Base-by-base conservation (phyloP, 2,329 filamentous ascomycete species). In the Penicillium decumbens region DNA sequence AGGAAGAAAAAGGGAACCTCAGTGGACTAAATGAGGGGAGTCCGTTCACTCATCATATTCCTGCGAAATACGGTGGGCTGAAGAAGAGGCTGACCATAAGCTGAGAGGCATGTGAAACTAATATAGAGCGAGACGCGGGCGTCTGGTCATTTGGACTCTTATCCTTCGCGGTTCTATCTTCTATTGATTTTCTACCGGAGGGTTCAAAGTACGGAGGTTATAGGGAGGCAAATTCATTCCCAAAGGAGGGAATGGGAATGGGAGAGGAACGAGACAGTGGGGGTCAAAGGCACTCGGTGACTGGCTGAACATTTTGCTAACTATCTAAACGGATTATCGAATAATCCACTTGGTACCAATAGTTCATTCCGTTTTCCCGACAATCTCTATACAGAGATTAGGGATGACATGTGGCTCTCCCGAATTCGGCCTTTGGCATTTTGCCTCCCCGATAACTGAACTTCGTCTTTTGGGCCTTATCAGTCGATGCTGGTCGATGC, bases 31-130 rank as follows among this genome's bases (percentile, higher is more conserved):
- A 27, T 3, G 13, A 15, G 12, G 23, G 20, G 43, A 23, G 15
- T 18, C 12, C 39, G 13, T 41, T 46, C 28, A 37, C 39, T 38
- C 38, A 33, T 33, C 37, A n/a, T 6, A 35, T n/a, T 40, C 15
- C 18, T 35, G 32, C 18, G n/a, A 9, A n/a, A 35, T 6, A 35
- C 2, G 32, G 15, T 20, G 44, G 29, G 37, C 44, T 46, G 39
- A 42, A 37, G 29, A 9, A 15, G 12, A 29, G 20, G 39, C 45
- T 37, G 30, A 42, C 45, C 39, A 38, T 47, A 30, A 47, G 45
- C 45, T 47, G 44, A 46, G 38, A 41, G 45, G 23, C 38, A 47
- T 20, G 45, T 41, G 38, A 32, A 29, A 33, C 41, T 6, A 23
- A 7, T 37, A 41, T 32, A 29, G 38, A 41, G 28, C 20, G 15